Conservation (phyloP, 2,329 filamentous ascomycete species). For the Colletotrichum lini region DNA sequence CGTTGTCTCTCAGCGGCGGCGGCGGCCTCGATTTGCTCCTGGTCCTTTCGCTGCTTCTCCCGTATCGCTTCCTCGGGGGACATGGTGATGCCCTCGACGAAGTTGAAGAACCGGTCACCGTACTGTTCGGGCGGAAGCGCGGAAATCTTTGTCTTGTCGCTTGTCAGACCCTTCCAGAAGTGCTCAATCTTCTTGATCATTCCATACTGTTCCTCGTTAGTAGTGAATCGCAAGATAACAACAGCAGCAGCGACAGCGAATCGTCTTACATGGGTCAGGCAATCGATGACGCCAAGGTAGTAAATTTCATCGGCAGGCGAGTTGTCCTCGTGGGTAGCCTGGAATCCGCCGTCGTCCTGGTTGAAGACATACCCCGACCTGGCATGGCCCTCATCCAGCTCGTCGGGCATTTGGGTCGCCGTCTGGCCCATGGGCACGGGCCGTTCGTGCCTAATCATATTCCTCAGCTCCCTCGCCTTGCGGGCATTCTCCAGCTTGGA, state of each 20-base stretch:
- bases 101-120: conserved; percentile 93
- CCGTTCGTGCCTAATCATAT: conserved; percentile 93
- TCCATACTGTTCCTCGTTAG: conserved; percentile 77
- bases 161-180: conserved; percentile 94
- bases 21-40: conserved; percentile 66
- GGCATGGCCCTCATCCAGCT: conserved; percentile 81
- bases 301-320: conserved; percentile 91
- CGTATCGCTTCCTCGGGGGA: conserved; percentile 86
- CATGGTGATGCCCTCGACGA: conserved; percentile 92
- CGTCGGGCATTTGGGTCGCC: conserved; percentile 89
- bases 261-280: conserved; percentile 89
- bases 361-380: conserved; percentile 87
- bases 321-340: conserved; percentile 93
- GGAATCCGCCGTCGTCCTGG: conserved; percentile 92
- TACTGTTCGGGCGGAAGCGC: conserved; percentile 92
- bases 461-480: conserved; percentile 90
- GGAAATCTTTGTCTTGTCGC: conserved; percentile 89
- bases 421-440: conserved; percentile 93
- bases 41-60: conserved; percentile 72
- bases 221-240: not conserved
- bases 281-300: conserved; percentile 98
- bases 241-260: not conserved
- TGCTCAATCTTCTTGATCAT: conserved; percentile 95
- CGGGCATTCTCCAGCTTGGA: conserved; percentile 93
- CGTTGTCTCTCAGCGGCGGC: conserved; percentile 53